Percentiles rank a stretch among this genome's conserved stretches.
These are phyloP conservation scores for Cokeromyces recurvatus DNA, from an alignment of 371 early-diverging fungal species.

Conservation along the genomic window DNA sequence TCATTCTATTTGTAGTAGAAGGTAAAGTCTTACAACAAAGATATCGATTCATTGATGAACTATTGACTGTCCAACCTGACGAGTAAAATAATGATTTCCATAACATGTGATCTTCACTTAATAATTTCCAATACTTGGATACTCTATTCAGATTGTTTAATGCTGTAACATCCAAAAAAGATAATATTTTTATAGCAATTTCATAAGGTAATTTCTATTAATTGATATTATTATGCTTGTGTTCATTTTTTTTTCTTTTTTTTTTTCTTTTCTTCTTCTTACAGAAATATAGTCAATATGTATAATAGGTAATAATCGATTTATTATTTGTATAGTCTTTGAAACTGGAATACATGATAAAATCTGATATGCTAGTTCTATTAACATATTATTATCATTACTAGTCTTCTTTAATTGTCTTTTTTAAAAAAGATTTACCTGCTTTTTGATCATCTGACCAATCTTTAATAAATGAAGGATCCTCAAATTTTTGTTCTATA, in stretches of 20 bases:
- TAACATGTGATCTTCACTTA: constrained; percentile 56
- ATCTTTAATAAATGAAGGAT: constrained; percentile 39
- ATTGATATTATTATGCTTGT: too few relatives aligned
- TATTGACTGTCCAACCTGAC: constrained; percentile 51
- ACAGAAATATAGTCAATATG: constrained; percentile 60
- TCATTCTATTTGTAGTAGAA: too few relatives aligned
- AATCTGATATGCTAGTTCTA: constrained; percentile 68
- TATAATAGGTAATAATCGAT: constrained; percentile 56
- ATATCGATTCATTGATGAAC: constrained; percentile 39
- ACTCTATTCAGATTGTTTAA: constrained; percentile 44
- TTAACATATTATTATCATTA: neutral
- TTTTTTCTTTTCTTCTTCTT: too few relatives aligned
- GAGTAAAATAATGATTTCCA: constrained; percentile 59
- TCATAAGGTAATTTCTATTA: constrained; percentile 55
- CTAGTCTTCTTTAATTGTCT: neutral
- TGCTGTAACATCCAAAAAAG: constrained; percentile 46
- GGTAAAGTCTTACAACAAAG: too few relatives aligned
- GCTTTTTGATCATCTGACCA: constrained; percentile 66
- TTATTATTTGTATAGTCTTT: constrained; percentile 47
- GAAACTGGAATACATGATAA: constrained; percentile 58
- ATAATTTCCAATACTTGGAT: constrained; percentile 58
- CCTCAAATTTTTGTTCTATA: constrained; percentile 55
- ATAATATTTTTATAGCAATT: constrained; percentile 59
- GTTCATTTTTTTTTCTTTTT: too few relatives aligned
- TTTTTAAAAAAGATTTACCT: constrained; percentile 28